These are phyloP conservation scores for Taiozyma sp. DNA, from an alignment of 1,139 yeast genomes.

Conservation along the genomic window DNA sequence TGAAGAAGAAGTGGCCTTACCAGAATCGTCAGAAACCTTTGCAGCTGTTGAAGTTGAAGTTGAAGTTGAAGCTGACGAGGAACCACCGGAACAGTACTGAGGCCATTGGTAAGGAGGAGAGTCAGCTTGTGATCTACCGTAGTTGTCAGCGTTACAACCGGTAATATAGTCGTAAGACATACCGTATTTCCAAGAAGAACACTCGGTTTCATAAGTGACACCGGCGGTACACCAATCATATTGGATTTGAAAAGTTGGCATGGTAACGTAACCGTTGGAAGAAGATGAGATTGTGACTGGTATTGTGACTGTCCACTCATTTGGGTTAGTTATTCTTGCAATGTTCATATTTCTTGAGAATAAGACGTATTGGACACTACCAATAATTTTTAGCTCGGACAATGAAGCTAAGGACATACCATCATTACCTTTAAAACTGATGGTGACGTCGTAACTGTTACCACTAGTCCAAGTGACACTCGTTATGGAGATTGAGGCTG, in stretches of 20 bases:
- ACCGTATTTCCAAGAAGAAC: conserved; percentile 13
- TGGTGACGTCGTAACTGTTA: conserved; percentile 14
- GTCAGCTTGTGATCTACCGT: conserved; percentile 7
- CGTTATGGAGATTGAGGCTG: conserved; percentile 21
- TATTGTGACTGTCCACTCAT: conserved; percentile 7
- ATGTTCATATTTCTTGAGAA: conserved; percentile 13
- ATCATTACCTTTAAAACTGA: conserved; percentile 26
- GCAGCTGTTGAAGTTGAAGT: not conserved
- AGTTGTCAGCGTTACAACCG: conserved; percentile 16
- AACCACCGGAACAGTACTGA: not conserved
- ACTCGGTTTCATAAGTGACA: conserved; percentile 13
- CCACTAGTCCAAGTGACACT: conserved; percentile 3
- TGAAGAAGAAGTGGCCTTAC: no score
- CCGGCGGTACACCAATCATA: conserved; percentile 17
- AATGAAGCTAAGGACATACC: conserved; percentile 9
- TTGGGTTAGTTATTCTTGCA: conserved; percentile 8
- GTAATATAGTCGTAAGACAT: conserved; percentile 17
- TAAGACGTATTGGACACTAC: conserved; percentile 7
- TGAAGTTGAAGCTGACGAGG: no score
- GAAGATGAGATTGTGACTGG: conserved; percentile 2
- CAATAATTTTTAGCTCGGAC: conserved; percentile 14
- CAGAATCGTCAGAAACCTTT: no score
- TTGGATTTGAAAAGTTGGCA: conserved; percentile 11
- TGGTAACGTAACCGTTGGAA: conserved; percentile 1
- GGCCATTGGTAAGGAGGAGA: conserved; percentile 13